Conservation (phyloP, 192 early-diverging fungal species). For the Coemansia sp. region DNA sequence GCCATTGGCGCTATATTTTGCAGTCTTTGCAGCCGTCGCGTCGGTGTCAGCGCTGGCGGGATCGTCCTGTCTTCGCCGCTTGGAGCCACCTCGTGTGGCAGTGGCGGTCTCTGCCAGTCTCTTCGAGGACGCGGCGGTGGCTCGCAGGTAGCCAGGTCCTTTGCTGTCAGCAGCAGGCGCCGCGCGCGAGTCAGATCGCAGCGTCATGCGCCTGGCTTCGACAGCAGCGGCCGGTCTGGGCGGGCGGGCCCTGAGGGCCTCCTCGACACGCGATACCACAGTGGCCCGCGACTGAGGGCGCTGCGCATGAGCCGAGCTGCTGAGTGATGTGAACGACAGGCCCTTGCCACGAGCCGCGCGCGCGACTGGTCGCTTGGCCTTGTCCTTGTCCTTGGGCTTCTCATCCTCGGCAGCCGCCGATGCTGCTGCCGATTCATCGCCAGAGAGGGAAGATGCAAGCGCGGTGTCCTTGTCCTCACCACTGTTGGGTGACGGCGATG, state of each 20-base stretch:
- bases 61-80: slow-evolving; percentile 40
- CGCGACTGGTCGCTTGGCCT: slow-evolving; percentile 2
- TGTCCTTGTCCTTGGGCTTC: slow-evolving; percentile 4
- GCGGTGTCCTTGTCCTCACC: neutral
- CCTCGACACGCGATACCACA: slow-evolving; percentile 44
- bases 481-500: slow-evolving; percentile 7
- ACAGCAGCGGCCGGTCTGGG: slow-evolving; percentile 18
- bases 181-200: slow-evolving; percentile 25
- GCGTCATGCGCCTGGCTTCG: slow-evolving; percentile 33
- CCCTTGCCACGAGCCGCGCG: slow-evolving; percentile 18
- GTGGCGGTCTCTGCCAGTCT: slow-evolving; percentile 19
- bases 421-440: slow-evolving; percentile 13
- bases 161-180: neutral
- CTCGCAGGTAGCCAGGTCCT: slow-evolving; percentile 42
- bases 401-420: neutral
- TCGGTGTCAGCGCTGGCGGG: slow-evolving; percentile 3
- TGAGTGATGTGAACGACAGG: slow-evolving; percentile 47
- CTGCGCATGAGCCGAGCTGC: slow-evolving; percentile 16
- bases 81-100: slow-evolving; percentile 18
- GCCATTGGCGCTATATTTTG: slow-evolving; percentile 23
- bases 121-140: slow-evolving; percentile 46
- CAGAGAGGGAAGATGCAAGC: neutral
- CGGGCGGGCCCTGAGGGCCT: slow-evolving; percentile 36
- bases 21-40: neutral
- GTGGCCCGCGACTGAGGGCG: slow-evolving; percentile 36